Percentiles rank a stretch among this genome's conserved stretches.
These are phyloP conservation scores for Boechera stricta DNA, from an alignment of 345 rosid genomes.

Conservation along the genomic window DNA sequence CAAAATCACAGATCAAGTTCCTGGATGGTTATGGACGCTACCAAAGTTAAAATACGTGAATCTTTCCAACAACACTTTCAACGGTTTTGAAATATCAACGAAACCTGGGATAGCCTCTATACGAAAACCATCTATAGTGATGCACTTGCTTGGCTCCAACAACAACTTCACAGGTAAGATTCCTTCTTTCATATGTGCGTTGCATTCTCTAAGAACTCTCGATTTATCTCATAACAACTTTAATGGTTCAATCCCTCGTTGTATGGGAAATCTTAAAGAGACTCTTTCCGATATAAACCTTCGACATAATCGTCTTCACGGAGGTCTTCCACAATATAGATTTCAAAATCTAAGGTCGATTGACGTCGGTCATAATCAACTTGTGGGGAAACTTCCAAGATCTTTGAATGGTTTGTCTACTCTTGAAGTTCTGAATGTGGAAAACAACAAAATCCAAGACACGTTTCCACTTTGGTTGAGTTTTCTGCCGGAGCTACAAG, in stretches of 20 bases:
- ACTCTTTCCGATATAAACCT: too few species aligned
- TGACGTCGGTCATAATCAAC: constrained; percentile 33
- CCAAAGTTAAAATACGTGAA: rapidly evolving
- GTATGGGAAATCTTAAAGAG: background rate
- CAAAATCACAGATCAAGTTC: constrained; percentile 29
- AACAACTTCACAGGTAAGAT: background rate
- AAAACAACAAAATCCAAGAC: constrained; percentile 42
- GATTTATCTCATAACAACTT: background rate
- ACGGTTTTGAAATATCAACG: background rate
- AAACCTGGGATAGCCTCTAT: too few species aligned
- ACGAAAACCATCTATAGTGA: too few species aligned
- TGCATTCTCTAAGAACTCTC: background rate
- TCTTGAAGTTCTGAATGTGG: background rate
- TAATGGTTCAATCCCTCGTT: background rate
- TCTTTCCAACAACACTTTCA: constrained; percentile 11
- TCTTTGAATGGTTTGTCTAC: background rate
- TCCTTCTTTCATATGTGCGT: background rate
- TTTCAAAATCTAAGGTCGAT: constrained; percentile 27
- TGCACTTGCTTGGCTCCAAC: background rate
- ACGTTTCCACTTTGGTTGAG: constrained; percentile 49
- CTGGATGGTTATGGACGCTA: constrained; percentile 17
- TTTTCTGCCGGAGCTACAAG: constrained; percentile 35
- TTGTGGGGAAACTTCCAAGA: constrained; percentile 38
- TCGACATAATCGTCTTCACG: too few species aligned
- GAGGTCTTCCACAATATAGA: too few species aligned